Conservation (phyloP, 106 monocot genomes). For the Dioscorea dumetorum region DNA sequence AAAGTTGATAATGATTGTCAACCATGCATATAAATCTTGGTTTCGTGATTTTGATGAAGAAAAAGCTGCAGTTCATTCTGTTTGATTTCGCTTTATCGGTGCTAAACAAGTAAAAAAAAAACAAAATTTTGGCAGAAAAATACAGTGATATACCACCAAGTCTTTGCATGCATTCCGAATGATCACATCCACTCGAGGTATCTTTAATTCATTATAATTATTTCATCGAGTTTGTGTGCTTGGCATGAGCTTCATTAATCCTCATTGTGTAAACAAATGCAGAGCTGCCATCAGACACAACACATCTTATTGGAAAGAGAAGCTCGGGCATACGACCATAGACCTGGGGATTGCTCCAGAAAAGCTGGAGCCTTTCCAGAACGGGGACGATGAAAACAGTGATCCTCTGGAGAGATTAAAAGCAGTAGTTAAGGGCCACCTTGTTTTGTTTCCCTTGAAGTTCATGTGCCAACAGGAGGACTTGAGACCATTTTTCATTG, state of each 20-base stretch:
- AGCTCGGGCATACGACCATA: slow-evolving; percentile 36
- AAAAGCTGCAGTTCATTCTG: too few relatives aligned
- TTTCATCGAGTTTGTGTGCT: too few relatives aligned
- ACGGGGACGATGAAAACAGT: slow-evolving; percentile 14
- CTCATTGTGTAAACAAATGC: background rate
- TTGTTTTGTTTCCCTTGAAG: slow-evolving; percentile 40
- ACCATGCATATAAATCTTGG: too few relatives aligned
- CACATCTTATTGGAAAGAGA: slow-evolving; percentile 30
- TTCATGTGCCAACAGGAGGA: slow-evolving; percentile 38
- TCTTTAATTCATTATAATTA: background rate
- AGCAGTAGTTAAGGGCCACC: slow-evolving; percentile 26
- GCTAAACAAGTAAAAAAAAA: too few relatives aligned
- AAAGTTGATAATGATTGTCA: too few relatives aligned
- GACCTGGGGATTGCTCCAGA: slow-evolving; percentile 40
- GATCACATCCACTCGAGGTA: slow-evolving; percentile 43
- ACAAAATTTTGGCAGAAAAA: slow-evolving; percentile 28
- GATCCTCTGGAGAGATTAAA: slow-evolving; percentile 33
- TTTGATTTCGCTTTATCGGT: too few relatives aligned
- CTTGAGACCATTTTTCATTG: slow-evolving; percentile 37
- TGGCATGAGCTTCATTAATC: background rate
- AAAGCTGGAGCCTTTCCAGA: slow-evolving; percentile 21
- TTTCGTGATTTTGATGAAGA: too few relatives aligned
- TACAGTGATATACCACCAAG: slow-evolving; percentile 39
- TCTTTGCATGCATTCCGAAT: slow-evolving; percentile 46
- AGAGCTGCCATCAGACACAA: slow-evolving; percentile 21